Base-by-base conservation (phyloP, 345 rosid genomes). In the Pugionium cornutum region DNA sequence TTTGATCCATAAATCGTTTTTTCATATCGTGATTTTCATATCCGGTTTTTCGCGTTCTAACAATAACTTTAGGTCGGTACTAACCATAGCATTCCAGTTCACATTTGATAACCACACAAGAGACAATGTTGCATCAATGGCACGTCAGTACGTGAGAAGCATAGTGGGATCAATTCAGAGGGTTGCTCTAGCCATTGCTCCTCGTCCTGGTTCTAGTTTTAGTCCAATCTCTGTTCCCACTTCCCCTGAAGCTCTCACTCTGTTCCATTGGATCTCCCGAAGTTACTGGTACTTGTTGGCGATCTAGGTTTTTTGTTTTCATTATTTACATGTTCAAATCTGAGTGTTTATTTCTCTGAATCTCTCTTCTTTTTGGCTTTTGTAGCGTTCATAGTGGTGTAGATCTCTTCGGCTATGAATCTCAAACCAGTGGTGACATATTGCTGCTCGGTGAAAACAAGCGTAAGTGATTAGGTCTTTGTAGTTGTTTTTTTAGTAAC, bases 101-200 rank as follows among this genome's bases (percentile, higher is more conserved):
- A 76, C 83, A 41, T 92, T 82, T 58, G 98, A 92, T 83, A 84
- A 79, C 77, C 94, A 92, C 69, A 36, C 84, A 61, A 84, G 79
- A 64, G 97, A 92, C 68, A 88, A 73, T 55, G 98, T 89, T 55
- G 98, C 98, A 53, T 83, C 87, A 28, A 92, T 92, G 97, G 98
- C 98, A 45, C 96, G 96, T 40, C 97, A 89, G 57, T 92, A 89
- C 33, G 89, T 92, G 44, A 86, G 94, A 2, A 83, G 87, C 76
- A 83, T 89, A 34, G 90, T 92, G 47, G 94, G 91, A 6, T 92
- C 97, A 5, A 96, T 92, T 64, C 98, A 92, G 81, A 88, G 98
- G 83, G 94, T 92, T 74, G 97, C 98, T 70, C 75, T 89, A 83
- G 98, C 97, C 51, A 92, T 92, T 66, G 76, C 97, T 5, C 98